Conservation (phyloP, 2,329 filamentous ascomycete genomes). For the Lasiodiplodia sp. region DNA sequence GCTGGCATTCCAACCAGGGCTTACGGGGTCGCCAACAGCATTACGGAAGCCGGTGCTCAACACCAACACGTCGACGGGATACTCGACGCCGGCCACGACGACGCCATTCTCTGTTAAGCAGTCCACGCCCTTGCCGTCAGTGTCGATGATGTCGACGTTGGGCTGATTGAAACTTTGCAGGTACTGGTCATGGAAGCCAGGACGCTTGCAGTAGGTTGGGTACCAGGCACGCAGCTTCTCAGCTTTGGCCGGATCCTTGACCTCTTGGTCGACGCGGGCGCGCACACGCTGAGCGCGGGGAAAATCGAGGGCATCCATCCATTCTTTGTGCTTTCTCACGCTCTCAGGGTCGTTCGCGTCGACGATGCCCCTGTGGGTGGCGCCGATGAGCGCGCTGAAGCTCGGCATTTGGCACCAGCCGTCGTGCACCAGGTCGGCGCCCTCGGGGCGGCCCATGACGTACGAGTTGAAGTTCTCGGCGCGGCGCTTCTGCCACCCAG, state of each 20-base stretch:
- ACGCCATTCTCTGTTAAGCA: conserved; percentile 57
- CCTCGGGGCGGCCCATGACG: conserved; percentile 42
- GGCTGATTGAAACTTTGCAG: conserved; percentile 65
- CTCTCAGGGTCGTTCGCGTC: conserved; percentile 35
- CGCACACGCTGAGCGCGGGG: conserved; percentile 54
- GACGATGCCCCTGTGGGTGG: conserved; percentile 35
- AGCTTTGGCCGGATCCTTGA: conserved; percentile 61
- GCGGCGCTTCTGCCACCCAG: conserved; percentile 61
- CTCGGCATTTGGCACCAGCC: conserved; percentile 51
- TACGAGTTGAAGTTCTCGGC: conserved; percentile 54
- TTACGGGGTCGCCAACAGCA: conserved; percentile 53
- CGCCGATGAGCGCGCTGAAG: conserved; percentile 47
- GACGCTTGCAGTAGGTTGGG: conserved; percentile 68
- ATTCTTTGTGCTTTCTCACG: conserved; percentile 45
- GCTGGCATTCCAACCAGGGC: conserved; percentile 1
- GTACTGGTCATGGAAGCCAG: conserved; percentile 68
- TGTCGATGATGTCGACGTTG: conserved; percentile 69
- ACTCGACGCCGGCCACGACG: conserved; percentile 56
- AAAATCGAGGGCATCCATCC: conserved; percentile 51
- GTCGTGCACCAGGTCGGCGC: conserved; percentile 57
- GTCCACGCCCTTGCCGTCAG: conserved; percentile 61
- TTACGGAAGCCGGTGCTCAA: conserved; percentile 56
- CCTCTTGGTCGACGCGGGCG: conserved; percentile 56
- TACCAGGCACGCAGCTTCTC: conserved; percentile 67
- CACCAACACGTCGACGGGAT: conserved; percentile 57